phyloP scores from a whole-genome alignment of 169 alveolate genomes.

The Plasmodium vivax region DNA sequence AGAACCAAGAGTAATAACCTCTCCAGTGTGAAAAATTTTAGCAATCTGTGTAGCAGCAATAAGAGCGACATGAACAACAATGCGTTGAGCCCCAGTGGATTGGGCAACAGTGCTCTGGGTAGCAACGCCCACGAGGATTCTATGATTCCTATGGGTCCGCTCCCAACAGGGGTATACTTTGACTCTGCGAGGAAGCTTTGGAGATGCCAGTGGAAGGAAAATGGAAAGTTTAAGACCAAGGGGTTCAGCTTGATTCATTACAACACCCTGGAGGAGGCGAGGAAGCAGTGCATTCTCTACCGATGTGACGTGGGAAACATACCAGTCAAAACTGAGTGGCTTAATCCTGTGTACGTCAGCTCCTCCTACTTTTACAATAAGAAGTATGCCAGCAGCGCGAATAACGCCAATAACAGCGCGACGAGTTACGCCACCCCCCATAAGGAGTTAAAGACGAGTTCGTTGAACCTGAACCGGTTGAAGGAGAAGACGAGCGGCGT shows the following conservation, averaged over 20 bases:
- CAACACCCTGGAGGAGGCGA: constrained; percentile 88
- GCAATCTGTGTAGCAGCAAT: constrained; percentile 5
- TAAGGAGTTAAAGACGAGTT: constrained; percentile 60
- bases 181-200: constrained; percentile 90
- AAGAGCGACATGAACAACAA: constrained; percentile 3
- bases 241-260: constrained; percentile 89
- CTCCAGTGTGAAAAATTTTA: constrained; percentile 27
- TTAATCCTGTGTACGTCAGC: constrained; percentile 80
- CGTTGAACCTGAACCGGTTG: constrained; percentile 30
- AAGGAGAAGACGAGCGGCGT: constrained; percentile 27
- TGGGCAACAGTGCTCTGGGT: not conserved
- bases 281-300: constrained; percentile 87
- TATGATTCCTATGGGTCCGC: constrained; percentile 86
- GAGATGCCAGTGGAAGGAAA: constrained; percentile 93
- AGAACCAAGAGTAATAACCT: constrained; percentile 66
- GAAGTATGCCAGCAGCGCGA: constrained; percentile 38
- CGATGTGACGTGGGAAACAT: constrained; percentile 90
- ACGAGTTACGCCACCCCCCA: constrained; percentile 3
- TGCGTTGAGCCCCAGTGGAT: not conserved
- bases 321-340: constrained; percentile 90
- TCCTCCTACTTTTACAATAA: constrained; percentile 29
- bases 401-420: not conserved
- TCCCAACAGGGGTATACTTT: constrained; percentile 91
- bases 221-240: constrained; percentile 89
- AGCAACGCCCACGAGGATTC: constrained; percentile 74